A percentile compares a stretch with the other conserved stretches of the same genome.
These are phyloP conservation scores for Agrostemma githago DNA, from an alignment of 148 eudicot genomes.

Conservation along the genomic window DNA sequence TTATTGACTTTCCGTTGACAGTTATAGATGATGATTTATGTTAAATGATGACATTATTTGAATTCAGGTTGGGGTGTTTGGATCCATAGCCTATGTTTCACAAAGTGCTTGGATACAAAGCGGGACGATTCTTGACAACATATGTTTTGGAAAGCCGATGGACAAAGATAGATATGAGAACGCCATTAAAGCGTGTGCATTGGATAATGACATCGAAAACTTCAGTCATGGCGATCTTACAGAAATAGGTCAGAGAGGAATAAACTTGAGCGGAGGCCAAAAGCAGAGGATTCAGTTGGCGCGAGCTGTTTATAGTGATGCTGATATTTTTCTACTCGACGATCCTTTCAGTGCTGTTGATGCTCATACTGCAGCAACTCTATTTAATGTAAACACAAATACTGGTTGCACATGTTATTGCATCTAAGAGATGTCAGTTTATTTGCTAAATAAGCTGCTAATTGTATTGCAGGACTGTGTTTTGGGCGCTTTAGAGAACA, in stretches of 20 bases:
- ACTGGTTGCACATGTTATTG: neutral
- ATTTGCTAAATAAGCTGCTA: neutral
- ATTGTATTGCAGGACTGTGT: slow-evolving; percentile 46
- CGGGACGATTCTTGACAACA: slow-evolving; percentile 57
- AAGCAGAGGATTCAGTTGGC: slow-evolving; percentile 64
- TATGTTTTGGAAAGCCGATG: slow-evolving; percentile 52
- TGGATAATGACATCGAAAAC: slow-evolving; percentile 44
- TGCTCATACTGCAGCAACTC: slow-evolving; percentile 59
- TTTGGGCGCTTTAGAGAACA: slow-evolving; percentile 50
- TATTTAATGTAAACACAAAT: slow-evolving; percentile 43
- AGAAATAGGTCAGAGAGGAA: slow-evolving; percentile 60
- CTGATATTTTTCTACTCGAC: slow-evolving; percentile 59
- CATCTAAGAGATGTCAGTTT: neutral
- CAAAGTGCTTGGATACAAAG: slow-evolving; percentile 70
- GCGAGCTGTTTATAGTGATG: slow-evolving; percentile 57
- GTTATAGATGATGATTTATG: no score
- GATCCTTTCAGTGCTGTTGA: slow-evolving; percentile 83
- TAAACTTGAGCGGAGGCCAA: slow-evolving; percentile 68
- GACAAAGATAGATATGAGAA: slow-evolving; percentile 36
- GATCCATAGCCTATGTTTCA: slow-evolving; percentile 55
- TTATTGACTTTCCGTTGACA: no score
- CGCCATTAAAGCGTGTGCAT: slow-evolving; percentile 40
- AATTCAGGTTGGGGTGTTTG: slow-evolving; percentile 43
- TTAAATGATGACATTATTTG: neutral
- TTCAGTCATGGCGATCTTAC: slow-evolving; percentile 54